Evolutionary conservation across 768 basidiomycete genomes (phyloP), one percentile per base, ranked within the genome.

Genomic region (Boletus rufocinnamomeus): DNA sequence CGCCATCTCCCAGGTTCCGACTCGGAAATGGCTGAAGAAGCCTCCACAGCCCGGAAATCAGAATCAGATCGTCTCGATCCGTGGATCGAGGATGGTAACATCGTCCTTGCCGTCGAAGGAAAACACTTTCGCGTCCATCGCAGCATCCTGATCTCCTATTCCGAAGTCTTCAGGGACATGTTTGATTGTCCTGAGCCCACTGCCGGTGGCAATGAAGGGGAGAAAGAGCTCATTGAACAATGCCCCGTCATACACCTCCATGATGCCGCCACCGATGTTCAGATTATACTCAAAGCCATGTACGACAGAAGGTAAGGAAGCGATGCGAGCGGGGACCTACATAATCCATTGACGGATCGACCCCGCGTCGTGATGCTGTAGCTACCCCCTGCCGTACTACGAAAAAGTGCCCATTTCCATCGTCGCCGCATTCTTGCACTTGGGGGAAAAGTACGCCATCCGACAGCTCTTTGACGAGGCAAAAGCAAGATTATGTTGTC

Each of bases 361-460:
- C 17, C 34, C n/a, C 10, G 13, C 34, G 30, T 30, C 30, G 10
- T 32, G 32, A 32, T 13, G 13, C 9, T 14, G 2, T 27, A 68
- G 66, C 21, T 68, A 65, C 37, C 57, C 63, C 4, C 2, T 19
- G 13, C 51, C 59, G 6, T 56, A 54, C 52, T 34, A 59, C 16
- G 35, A 55, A 17, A 60, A 34, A 32, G 40, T 34, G 10, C 60
- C 62, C 0, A 14, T 69, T 38, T 21, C 48, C 10, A 8, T 61
- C 30, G 38, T 53, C 2, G 19, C 50, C 0, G 62, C 56, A 4
- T 69, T 66, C 45, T 45, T 69, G 32, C 66, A 49, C 23, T 13
- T 69, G 21, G 69, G 69, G 3, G 58, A 68, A 44, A 70, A 71
- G 50, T 70, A 70, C 14, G 37, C 38, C 48, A 66, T 71, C 1